Percentiles rank a stretch among this genome's conserved stretches.
These are phyloP conservation scores for Zelopaecilomyces penicillatus DNA, from an alignment of 2,329 filamentous ascomycete species.

Conservation along the genomic window DNA sequence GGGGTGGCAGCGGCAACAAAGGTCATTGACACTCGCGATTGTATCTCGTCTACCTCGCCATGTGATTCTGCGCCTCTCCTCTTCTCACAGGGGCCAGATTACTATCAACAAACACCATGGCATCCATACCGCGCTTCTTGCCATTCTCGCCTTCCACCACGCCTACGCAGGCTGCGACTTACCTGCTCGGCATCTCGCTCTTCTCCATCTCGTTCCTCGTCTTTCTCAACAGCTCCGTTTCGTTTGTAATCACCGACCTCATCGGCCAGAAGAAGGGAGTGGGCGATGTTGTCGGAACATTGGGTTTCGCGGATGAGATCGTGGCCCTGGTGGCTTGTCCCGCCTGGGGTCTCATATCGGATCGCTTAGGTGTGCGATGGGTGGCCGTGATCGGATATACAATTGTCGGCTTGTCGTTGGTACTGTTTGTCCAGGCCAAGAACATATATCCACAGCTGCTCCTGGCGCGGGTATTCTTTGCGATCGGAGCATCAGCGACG, in stretches of 20 bases:
- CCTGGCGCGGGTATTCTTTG: constrained; percentile 78
- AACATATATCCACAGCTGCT: constrained; percentile 87
- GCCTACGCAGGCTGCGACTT: constrained; percentile 57
- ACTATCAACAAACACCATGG: constrained; percentile 18
- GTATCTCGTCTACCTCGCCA: not conserved
- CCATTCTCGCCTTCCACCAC: constrained; percentile 56
- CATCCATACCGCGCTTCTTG: constrained; percentile 35
- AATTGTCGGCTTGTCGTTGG: constrained; percentile 69
- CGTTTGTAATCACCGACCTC: constrained; percentile 77
- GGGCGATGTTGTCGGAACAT: constrained; percentile 72
- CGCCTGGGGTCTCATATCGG: constrained; percentile 68
- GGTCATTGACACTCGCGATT: no score
- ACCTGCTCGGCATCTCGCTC: constrained; percentile 72
- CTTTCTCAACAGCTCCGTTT: constrained; percentile 77
- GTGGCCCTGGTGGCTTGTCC: constrained; percentile 76
- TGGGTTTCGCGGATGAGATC: constrained; percentile 78
- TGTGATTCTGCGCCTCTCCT: constrained; percentile 6
- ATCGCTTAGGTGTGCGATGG: constrained; percentile 66
- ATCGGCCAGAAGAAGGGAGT: constrained; percentile 66
- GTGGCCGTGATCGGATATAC: constrained; percentile 71
- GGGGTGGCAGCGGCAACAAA: no score
- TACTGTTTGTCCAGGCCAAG: constrained; percentile 73
- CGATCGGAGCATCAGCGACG: constrained; percentile 82
- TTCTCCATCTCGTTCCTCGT: constrained; percentile 87
- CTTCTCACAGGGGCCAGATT: constrained; percentile 7